phyloP scores from a whole-genome alignment of 805 yeast species.

The Metschnikowia amazonensis region DNA sequence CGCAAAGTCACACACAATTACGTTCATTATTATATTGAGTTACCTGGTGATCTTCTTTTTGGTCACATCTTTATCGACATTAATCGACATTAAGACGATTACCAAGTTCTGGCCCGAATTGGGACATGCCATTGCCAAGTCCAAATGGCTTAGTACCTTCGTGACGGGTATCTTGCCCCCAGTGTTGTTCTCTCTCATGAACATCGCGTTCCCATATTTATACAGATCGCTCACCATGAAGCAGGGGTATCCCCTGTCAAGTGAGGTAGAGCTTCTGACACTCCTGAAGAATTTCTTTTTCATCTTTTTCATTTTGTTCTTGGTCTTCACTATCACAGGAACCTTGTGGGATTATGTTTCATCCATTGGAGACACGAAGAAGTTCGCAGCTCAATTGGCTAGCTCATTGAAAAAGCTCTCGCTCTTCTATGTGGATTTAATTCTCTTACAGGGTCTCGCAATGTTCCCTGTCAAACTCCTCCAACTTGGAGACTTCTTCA shows the following conservation, averaged over 20 bases:
- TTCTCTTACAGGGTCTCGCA: constrained; percentile 66
- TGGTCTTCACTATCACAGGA: constrained; percentile 60
- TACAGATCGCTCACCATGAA: constrained; percentile 46
- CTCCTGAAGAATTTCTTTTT: constrained; percentile 57
- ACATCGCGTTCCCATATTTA: constrained; percentile 51
- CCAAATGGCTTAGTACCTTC: constrained; percentile 49
- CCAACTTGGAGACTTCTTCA: constrained; percentile 52
- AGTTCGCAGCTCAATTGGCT: constrained; percentile 54
- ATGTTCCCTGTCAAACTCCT: constrained; percentile 57
- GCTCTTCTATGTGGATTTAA: constrained; percentile 55
- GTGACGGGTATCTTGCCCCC: constrained; percentile 65
- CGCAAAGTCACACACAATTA: constrained; percentile 37
- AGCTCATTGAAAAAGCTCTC: constrained; percentile 49
- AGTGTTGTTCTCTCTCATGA: constrained; percentile 52
- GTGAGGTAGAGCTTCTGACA: constrained; percentile 56
- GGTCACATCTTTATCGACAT: constrained; percentile 53
- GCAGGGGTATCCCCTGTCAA: constrained; percentile 54
- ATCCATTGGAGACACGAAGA: constrained; percentile 54
- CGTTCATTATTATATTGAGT: constrained; percentile 44
- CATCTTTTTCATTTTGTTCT: constrained; percentile 56
- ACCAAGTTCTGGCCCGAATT: constrained; percentile 56
- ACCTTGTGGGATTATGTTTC: constrained; percentile 59
- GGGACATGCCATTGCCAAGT: constrained; percentile 49
- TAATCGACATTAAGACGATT: constrained; percentile 53
- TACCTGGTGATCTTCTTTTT: constrained; percentile 52